Base-by-base conservation (phyloP, 1,284 basidiomycete genomes). In the Hypsizygus ulmarius region DNA sequence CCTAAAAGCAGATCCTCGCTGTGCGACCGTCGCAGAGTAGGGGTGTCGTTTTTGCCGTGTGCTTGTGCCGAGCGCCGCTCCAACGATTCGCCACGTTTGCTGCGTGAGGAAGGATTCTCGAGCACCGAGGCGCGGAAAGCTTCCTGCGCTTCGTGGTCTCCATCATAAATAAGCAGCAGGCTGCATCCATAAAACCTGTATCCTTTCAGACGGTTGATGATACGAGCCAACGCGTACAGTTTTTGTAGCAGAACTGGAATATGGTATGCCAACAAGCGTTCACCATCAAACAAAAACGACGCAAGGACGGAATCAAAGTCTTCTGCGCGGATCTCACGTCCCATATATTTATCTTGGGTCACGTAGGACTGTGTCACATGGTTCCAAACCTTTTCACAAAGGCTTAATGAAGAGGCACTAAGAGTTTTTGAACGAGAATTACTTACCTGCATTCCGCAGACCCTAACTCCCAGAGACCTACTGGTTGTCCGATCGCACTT, bases 181-280 rank as follows among this genome's bases (percentile, higher is more conserved):
- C 91, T 95, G 70, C 95, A 97, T 16, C 97, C 97, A 64, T 99
- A 99, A 69, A 99, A 99, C 30, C 96, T 83, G 69, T 93, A 99
- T 7, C 97, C 93, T 57, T 87, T 86, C 47, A 99, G 73, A 3
- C 87, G 81, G 61, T 85, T 79, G 59, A 98, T 79, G 69, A 98
- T 97, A 40, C 85, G 81, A 15, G 96, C 96, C 32, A 99, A 82
- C n/a, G 85, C 84, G 62, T 96, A 95, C 15, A 99, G 74, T 71
- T 98, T 97, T 65, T 89, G 87, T 42, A 99, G 77, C 50, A 99
- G 81, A 45, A 82, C 69, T 5, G 96, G 97, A 53, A 99, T 95
- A 59, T 99, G 97, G 64, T 97, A 88, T 37, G 87, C 81, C 53
- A 99, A 77, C 21, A 97, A 71, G 15, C 77, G 76, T 59, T 89